Percentiles rank a stretch among this genome's conserved stretches.
Conservation (phyloP, 1,284 basidiomycete species). For the Boletus hoseneyae region DNA sequence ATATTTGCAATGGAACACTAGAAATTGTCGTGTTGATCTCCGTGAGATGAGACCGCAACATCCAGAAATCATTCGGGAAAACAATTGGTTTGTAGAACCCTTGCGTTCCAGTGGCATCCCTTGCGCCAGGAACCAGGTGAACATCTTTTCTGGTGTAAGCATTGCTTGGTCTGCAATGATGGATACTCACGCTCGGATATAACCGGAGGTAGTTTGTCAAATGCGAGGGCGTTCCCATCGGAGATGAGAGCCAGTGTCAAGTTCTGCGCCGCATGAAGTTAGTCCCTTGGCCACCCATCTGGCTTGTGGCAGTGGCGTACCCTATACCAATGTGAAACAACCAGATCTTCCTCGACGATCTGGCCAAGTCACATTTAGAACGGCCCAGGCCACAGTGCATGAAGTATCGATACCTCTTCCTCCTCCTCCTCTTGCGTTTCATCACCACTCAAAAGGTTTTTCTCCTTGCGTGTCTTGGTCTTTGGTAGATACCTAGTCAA, state of each 20-base stretch:
- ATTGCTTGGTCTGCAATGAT: constrained; percentile 7
- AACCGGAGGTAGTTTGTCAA: constrained; percentile 60
- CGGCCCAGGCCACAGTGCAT: constrained; percentile 3
- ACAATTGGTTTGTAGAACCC: constrained; percentile 83
- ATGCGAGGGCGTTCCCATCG: constrained; percentile 57
- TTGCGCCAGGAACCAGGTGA: constrained; percentile 51
- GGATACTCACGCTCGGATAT: constrained; percentile 55
- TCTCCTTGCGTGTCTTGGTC: constrained; percentile 72
- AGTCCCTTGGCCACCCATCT: neutral
- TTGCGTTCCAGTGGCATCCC: constrained; percentile 59
- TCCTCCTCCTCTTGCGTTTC: constrained; percentile 43
- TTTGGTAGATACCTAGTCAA: constrained; percentile 82
- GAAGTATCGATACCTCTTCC: constrained; percentile 33
- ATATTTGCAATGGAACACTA: constrained; percentile 74
- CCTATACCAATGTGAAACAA: constrained; percentile 82
- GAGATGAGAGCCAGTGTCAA: constrained; percentile 85
- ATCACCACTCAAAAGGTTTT: constrained; percentile 66
- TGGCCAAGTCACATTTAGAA: constrained; percentile 16
- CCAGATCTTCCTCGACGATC: constrained; percentile 46
- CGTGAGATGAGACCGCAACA: constrained; percentile 72
- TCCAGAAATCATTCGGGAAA: constrained; percentile 96
- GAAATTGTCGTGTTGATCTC: constrained; percentile 79
- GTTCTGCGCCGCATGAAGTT: constrained; percentile 49
- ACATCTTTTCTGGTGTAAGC: constrained; percentile 45
- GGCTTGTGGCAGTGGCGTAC: constrained; percentile 35